Base-by-base conservation (phyloP, 768 basidiomycete species). In the Tremella fuciformis region DNA sequence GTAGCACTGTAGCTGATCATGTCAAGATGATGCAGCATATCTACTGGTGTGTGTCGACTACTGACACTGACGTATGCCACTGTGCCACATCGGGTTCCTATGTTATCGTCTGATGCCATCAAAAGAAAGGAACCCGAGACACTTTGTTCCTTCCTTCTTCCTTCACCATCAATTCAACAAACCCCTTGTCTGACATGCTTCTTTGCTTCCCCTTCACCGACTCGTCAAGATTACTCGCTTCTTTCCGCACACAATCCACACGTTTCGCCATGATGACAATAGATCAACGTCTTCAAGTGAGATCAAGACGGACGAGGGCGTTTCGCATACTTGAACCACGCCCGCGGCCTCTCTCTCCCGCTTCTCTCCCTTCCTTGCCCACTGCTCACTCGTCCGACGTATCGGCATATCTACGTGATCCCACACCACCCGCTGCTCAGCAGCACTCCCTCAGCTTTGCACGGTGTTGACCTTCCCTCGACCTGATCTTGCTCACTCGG, bases 121-220 rank as follows among this genome's bases (percentile, higher is more conserved):
- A 34, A 11, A 34, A n/a, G n/a, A n/a, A n/a, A 34, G 4, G 29
- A 34, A 34, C 29, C 29, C 29, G 29, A 34, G n/a, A n/a, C n/a
- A n/a, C n/a, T n/a, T n/a, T n/a, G n/a, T n/a, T n/a, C n/a, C n/a
- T n/a, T 34, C 6, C 29, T 34, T 34, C 29, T 34, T 34, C 29
- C 29, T 34, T 34, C 29, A 34, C 29, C 29, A 34, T 34, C 29
- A 34, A 34, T 34, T 6, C 29, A 4, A 4, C 29, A 34, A 34
- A 34, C 29, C 29, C 29, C 29, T 34, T 34, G 29, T 34, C 29
- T 34, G 29, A 34, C 29, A 34, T 34, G 29, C 29, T 34, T 34
- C 29, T 34, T 46, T 46, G 42, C 42, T 46, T 46, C 42, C 22
- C 42, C 42, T 46, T 46, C 42, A 46, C 42, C 42, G 22, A n/a